Conservation (phyloP, 2,329 filamentous ascomycete species). For the Fusarium verticillioides region DNA sequence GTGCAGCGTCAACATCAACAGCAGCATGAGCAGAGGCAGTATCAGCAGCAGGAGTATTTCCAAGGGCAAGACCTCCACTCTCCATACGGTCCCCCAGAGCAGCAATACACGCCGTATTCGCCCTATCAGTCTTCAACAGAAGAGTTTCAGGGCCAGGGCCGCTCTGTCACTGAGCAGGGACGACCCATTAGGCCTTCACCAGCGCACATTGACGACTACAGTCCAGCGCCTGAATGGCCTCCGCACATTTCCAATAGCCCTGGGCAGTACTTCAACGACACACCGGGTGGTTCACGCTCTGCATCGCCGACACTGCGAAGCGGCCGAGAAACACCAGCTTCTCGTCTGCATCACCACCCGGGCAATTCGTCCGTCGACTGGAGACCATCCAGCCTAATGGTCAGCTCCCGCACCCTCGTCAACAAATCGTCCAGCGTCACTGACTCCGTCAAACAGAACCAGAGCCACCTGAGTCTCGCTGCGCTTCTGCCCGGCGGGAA, state of each 20-base stretch:
- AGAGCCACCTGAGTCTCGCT: constrained; percentile 56
- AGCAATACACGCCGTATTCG: constrained; percentile 31
- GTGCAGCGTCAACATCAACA: constrained; percentile 45
- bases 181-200: constrained; percentile 30
- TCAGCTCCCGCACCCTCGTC: constrained; percentile 29
- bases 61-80: constrained; percentile 36
- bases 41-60: constrained; percentile 38
- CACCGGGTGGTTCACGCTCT: constrained; percentile 41
- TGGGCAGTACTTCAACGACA: constrained; percentile 41
- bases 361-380: constrained; percentile 45
- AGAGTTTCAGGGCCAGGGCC: constrained; percentile 43
- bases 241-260: constrained; percentile 36
- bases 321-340: constrained; percentile 40
- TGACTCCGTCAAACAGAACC: constrained; percentile 50
- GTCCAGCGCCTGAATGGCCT: constrained; percentile 42
- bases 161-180: constrained; percentile 42
- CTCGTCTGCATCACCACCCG: constrained; percentile 24
- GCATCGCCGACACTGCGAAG: constrained; percentile 43
- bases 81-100: constrained; percentile 36
- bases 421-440: constrained; percentile 28
- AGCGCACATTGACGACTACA: constrained; percentile 40
- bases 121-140: constrained; percentile 34
- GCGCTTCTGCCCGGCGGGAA: constrained; percentile 50
- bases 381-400: constrained; percentile 46
- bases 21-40: constrained; percentile 41